phyloP scores from a whole-genome alignment of 495 filamentous ascomycete genomes.

The Baudoinia panamericana region DNA sequence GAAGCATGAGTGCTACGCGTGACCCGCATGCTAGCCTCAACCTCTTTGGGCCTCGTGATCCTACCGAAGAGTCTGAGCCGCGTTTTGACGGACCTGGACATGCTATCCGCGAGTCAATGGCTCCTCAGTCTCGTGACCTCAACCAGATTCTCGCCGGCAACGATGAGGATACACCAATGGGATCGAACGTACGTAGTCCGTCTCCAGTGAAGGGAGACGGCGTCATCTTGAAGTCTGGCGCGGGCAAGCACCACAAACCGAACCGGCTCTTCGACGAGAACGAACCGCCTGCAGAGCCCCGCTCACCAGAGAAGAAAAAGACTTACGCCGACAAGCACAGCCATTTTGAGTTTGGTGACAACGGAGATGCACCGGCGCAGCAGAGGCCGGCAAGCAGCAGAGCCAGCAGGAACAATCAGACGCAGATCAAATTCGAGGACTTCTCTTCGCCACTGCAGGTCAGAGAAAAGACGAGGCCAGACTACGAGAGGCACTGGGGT shows the following conservation, averaged over 20 bases:
- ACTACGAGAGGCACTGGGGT: conserved; percentile 56
- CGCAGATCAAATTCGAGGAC: conserved; percentile 72
- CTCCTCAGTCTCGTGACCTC: conserved; percentile 49
- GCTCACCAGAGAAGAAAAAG: conserved; percentile 39
- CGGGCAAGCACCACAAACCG: conserved; percentile 54
- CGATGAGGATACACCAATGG: conserved; percentile 24
- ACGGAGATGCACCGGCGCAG: conserved; percentile 35
- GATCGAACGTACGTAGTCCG: conserved; percentile 19
- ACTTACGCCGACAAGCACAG: conserved; percentile 61
- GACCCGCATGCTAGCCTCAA: conserved; percentile 68
- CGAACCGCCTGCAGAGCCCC: conserved; percentile 31
- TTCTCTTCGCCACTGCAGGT: conserved; percentile 67
- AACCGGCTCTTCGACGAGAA: conserved; percentile 59
- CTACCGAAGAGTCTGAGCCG: conserved; percentile 30
- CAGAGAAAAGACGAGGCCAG: conserved; percentile 35
- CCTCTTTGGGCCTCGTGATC: conserved; percentile 52
- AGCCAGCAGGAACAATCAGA: conserved; percentile 43
- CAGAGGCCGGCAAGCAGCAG: conserved; percentile 30
- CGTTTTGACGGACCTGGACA: conserved; percentile 33
- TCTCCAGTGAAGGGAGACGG: conserved; percentile 40
- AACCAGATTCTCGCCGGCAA: conserved; percentile 50
- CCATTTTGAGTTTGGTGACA: conserved; percentile 77
- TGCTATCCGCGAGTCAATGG: conserved; percentile 42
- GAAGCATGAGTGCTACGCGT: conserved; percentile 30
- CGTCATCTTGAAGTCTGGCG: conserved; percentile 50